Evolutionary conservation across 2,329 filamentous ascomycete species (phyloP), one percentile per base, ranked within the genome.

Genomic region (Epichloe gansuensis): DNA sequence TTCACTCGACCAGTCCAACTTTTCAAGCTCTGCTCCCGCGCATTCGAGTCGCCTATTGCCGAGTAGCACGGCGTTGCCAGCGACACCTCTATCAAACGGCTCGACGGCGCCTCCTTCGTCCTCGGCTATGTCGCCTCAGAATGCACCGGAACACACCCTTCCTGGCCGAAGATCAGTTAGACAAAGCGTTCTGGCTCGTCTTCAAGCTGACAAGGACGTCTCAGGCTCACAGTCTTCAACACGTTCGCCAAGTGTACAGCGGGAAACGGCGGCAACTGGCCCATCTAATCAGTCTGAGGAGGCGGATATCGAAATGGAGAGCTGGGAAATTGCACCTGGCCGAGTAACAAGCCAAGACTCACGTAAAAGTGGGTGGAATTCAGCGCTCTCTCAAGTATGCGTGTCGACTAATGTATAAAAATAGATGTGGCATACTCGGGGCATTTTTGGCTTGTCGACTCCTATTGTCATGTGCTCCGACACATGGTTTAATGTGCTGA

Each of bases 391-490:
- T 13, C 6, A n/a, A 31, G 9, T 41, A 41, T 21, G 8, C 37
- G 8, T 49, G 17, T 28, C 13, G 13, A 9, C 48, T 48, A 13
- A 54, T 38, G 38, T 17, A n/a, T 12, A 13, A 21, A 12, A 37
- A 9, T 23, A 75, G 72, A 71, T 34, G 58, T 75, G n/a, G 70
- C 67, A 4, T 74, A 69, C 54, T 75, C 72, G 13, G 70, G 39
- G 62, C 69, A 0, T 75, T 72, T 54, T 59, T 74, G 4, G 64
- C 66, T 0, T 65, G 34, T 63, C 64, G 5, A 64, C 67, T 35
- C 63, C 70, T 0, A 61, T 74, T 5, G 55, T 55, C 1, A 60
- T 75, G 3, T 65, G 64, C 0, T 62, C 67, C 23, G 68, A 71
- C 21, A 54, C 74, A 4, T 61, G 63, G 39, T 70, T 74, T 53